A percentile compares a stretch with the other conserved stretches of the same genome.
phyloP scores from a whole-genome alignment of 2,329 filamentous ascomycete genomes.

The Torrubiella hemipterigena region DNA sequence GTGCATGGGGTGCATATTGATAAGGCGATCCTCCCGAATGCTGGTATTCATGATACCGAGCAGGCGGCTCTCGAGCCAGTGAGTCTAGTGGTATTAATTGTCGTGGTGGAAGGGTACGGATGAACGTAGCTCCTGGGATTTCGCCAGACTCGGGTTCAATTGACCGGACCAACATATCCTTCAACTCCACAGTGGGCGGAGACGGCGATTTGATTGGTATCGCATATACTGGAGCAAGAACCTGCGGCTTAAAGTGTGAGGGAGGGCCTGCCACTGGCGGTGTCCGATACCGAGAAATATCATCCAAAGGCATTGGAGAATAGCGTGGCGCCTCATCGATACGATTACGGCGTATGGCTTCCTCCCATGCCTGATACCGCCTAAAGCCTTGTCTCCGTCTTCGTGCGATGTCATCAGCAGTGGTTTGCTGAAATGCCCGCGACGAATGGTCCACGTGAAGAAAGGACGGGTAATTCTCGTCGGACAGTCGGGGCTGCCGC shows the following conservation, averaged over 20 bases:
- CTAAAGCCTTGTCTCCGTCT: slow-evolving; percentile 29
- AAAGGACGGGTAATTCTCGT: too few species aligned
- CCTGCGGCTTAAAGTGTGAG: background rate
- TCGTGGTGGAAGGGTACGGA: slow-evolving; percentile 19
- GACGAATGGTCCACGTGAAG: background rate
- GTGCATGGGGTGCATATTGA: too few species aligned
- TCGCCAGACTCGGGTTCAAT: slow-evolving; percentile 31
- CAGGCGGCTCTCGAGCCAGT: background rate
- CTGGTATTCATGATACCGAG: slow-evolving; percentile 5
- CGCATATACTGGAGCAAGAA: background rate
- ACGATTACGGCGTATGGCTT: slow-evolving; percentile 21
- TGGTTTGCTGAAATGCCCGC: background rate
- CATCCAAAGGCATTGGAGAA: too few species aligned
- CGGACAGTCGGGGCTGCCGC: background rate
- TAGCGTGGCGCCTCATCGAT: slow-evolving; percentile 9
- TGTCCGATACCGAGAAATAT: too few species aligned
- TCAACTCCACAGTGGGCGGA: slow-evolving; percentile 12
- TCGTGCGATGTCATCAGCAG: slow-evolving; percentile 6
- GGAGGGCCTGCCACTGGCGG: background rate
- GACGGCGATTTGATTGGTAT: slow-evolving; percentile 11
- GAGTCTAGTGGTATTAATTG: background rate
- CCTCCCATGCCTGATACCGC: slow-evolving; percentile 32
- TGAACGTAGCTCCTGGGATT: slow-evolving; percentile 18
- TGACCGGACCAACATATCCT: slow-evolving; percentile 33
- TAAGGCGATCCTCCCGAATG: too few species aligned